Evolutionary conservation across 139 green algal genomes (phyloP), one percentile per base, ranked within the genome.

Genomic region (Eudorina sp.): DNA sequence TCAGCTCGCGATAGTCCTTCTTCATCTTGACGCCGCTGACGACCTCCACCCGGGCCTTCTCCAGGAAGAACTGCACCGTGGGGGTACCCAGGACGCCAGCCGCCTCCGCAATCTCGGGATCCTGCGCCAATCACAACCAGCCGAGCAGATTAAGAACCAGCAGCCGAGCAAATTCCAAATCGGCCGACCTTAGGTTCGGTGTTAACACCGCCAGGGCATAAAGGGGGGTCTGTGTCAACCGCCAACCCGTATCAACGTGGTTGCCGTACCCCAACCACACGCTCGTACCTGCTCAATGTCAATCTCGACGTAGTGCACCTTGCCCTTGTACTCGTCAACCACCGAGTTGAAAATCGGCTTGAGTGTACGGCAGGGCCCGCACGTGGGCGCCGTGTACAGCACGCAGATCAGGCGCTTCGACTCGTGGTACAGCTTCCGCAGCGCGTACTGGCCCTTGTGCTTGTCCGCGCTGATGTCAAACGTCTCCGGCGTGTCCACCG

Each of bases 361-460:
- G 11, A 99, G 93, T 13, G 97, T 95, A 13, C 96, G 85, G 90
- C 94, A 96, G 6, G 94, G 93, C 19, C 94, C 93, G 64, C 94
- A 96, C 9, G 85, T 88, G n/a, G 94, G 93, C 25, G 79, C 88
- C 2, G 96, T 98, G 96, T 99, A 99, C 55, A 99, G 89, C 75
- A 99, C 98, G 2, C 90, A 88, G 0, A 99, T 90, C 6, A 94
- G 87, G 14, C 97, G 92, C 60, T 95, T 85, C 45, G 86, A 97
- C 91, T 99, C 97, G 85, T 99, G 98, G 91, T 99, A 99, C n/a
- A 99, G 95, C 92, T 97, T 98, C 4, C 98, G 94, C 73, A 99
- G 93, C 21, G 98, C 98, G 81, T 95, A 97, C 94, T 99, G 96
- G 3, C 98, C 98, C 80, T 92, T 94, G 94, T 99, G 96, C 84